These are phyloP conservation scores for Zhuliangozyma blackwelliae DNA, from an alignment of 1,139 yeast species.

Conservation along the genomic window DNA sequence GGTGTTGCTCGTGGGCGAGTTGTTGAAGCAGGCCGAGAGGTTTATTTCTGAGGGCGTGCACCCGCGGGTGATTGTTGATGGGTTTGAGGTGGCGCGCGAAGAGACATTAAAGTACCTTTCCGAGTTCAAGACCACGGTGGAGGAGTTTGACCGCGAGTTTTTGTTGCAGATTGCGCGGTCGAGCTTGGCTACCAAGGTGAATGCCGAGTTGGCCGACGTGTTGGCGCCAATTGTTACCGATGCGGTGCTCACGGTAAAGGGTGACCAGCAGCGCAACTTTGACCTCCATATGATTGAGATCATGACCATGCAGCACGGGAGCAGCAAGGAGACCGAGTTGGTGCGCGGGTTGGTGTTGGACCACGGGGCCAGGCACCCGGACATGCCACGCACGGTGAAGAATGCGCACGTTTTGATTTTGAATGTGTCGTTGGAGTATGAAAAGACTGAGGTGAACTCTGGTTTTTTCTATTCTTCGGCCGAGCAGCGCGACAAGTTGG, in stretches of 20 bases:
- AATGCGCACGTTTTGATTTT: conserved; percentile 84
- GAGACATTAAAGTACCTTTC: conserved; percentile 69
- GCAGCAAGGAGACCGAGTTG: conserved; percentile 77
- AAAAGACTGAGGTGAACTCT: conserved; percentile 95
- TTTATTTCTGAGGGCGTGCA: conserved; percentile 92
- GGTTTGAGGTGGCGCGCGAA: conserved; percentile 85
- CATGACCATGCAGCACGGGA: conserved; percentile 95
- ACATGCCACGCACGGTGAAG: conserved; percentile 87
- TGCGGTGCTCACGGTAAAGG: conserved; percentile 79
- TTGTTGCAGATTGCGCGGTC: conserved; percentile 88
- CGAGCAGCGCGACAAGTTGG: conserved; percentile 93
- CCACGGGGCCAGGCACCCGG: conserved; percentile 99
- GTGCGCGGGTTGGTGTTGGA: conserved; percentile 90
- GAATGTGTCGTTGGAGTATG: conserved; percentile 94
- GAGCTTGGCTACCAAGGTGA: conserved; percentile 83
- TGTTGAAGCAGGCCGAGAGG: conserved; percentile 91
- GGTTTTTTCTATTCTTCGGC: conserved; percentile 94
- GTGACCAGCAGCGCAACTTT: conserved; percentile 46
- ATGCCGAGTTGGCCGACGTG: conserved; percentile 67
- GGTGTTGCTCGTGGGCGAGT: conserved; percentile 89
- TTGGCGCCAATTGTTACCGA: conserved; percentile 94
- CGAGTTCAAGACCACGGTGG: conserved; percentile 44
- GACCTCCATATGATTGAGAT: conserved; percentile 98
- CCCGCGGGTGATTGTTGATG: conserved; percentile 92
- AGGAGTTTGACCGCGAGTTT: conserved; percentile 72